A percentile compares a stretch with the other conserved stretches of the same genome.
phyloP scores from a whole-genome alignment of 1,284 basidiomycete species.

The Trametes hirsuta region DNA sequence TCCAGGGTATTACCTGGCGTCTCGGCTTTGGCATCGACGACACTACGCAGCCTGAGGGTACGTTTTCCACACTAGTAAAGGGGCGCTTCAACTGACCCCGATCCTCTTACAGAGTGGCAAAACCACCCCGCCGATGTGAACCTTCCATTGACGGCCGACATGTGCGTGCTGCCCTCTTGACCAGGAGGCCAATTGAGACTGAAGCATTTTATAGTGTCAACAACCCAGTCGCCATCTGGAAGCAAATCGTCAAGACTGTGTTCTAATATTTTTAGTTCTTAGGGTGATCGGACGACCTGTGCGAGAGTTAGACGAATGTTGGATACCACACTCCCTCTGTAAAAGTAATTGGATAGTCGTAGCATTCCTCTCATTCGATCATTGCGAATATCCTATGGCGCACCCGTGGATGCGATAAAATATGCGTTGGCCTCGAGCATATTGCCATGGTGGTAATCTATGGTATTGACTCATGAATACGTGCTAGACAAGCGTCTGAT shows the following conservation, averaged over 20 bases:
- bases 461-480: no score
- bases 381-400: no score
- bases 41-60: slow-evolving; percentile 56
- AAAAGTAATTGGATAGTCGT: no score
- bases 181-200: not conserved
- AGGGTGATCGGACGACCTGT: not conserved
- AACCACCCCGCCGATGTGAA: slow-evolving; percentile 56
- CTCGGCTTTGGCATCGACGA: slow-evolving; percentile 61
- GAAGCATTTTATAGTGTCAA: slow-evolving; percentile 39
- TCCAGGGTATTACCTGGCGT: slow-evolving; percentile 65
- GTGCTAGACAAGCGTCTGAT: no score
- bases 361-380: no score
- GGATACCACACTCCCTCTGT: not conserved
- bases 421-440: no score
- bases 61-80: slow-evolving; percentile 1
- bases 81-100: not conserved
- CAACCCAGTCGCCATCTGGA: slow-evolving; percentile 54
- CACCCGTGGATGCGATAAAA: no score
- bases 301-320: not conserved
- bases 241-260: slow-evolving; percentile 40
- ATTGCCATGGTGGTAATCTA: no score
- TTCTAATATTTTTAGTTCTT: slow-evolving; percentile 12
- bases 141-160: slow-evolving; percentile 50
- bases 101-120: slow-evolving; percentile 54
- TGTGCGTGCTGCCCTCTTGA: slow-evolving; percentile 37